Evolutionary conservation across 257 asterid genomes (phyloP).

Genomic region (Solanum etuberosum): DNA sequence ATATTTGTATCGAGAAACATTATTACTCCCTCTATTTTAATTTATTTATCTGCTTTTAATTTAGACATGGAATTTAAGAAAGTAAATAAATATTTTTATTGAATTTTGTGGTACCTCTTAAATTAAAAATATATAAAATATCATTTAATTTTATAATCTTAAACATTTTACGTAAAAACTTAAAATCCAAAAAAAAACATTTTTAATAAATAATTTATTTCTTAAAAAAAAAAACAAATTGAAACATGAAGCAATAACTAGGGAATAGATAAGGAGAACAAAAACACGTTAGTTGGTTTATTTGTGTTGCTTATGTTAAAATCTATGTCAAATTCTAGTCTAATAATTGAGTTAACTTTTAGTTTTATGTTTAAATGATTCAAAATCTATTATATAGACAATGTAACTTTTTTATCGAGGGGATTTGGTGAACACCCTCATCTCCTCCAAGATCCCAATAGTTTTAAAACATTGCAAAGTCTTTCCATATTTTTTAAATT

Average conservation of each 20-base stretch:
- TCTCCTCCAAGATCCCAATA: neutral
- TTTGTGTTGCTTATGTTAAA: neutral
- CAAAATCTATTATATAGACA: neutral
- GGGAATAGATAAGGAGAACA: neutral
- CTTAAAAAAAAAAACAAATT: too few relatives aligned
- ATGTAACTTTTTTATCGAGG: neutral
- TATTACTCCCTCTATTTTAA: neutral
- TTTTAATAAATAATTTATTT: too few relatives aligned
- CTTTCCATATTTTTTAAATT: neutral
- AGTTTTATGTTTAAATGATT: too few relatives aligned
- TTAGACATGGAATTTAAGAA: neutral
- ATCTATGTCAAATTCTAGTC: too few relatives aligned
- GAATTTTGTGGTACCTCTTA: too few relatives aligned
- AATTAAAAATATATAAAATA: too few relatives aligned
- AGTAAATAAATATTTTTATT: too few relatives aligned
- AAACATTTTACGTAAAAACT: accelerated
- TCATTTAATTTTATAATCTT: too few relatives aligned
- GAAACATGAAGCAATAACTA: too few relatives aligned
- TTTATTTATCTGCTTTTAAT: too few relatives aligned
- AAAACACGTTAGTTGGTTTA: neutral
- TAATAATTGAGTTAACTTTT: too few relatives aligned
- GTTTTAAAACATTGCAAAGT: neutral
- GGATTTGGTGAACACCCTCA: neutral
- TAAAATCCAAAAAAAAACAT: too few relatives aligned
- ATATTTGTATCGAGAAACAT: neutral